Percentiles rank a stretch among this genome's conserved stretches.
These are phyloP conservation scores for Daldinia concentrica DNA, from an alignment of 495 filamentous ascomycete genomes.

Conservation along the genomic window DNA sequence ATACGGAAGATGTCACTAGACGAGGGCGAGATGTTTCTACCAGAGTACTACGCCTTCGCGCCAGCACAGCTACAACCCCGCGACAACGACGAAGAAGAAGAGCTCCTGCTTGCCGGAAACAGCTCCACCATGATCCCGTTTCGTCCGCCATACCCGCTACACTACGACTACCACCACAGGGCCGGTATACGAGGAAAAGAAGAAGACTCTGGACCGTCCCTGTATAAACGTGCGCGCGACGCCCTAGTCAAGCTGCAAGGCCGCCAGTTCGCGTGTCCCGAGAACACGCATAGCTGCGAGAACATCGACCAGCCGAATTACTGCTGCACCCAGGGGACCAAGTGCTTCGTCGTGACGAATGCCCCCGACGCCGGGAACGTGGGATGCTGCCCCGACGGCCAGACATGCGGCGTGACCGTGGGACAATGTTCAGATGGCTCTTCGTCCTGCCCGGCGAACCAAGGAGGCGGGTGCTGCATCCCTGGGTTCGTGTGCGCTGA, in stretches of 20 bases:
- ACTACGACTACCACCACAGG: slow-evolving; percentile 35
- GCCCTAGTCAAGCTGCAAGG: slow-evolving; percentile 52
- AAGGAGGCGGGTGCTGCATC: slow-evolving; percentile 90
- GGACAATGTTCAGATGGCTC: slow-evolving; percentile 70
- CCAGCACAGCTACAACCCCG: slow-evolving; percentile 35
- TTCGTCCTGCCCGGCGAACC: slow-evolving; percentile 69
- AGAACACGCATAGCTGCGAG: slow-evolving; percentile 71
- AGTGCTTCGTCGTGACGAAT: slow-evolving; percentile 65
- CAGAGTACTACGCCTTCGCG: slow-evolving; percentile 64
- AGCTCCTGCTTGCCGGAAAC: slow-evolving; percentile 39
- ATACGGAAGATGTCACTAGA: slow-evolving; percentile 81
- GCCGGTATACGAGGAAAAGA: slow-evolving; percentile 4
- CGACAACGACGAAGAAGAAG: slow-evolving; percentile 29
- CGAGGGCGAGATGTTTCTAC: slow-evolving; percentile 85
- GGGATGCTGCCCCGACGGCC: slow-evolving; percentile 83
- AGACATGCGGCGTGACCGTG: slow-evolving; percentile 72
- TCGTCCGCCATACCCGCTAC: slow-evolving; percentile 52
- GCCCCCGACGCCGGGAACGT: slow-evolving; percentile 80
- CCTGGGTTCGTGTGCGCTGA: slow-evolving; percentile 80
- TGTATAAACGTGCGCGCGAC: slow-evolving; percentile 48
- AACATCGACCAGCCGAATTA: slow-evolving; percentile 74
- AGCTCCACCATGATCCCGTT: slow-evolving; percentile 45
- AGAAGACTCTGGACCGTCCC: slow-evolving; percentile 25
- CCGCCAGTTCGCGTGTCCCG: slow-evolving; percentile 77
- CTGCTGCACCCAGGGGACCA: slow-evolving; percentile 76